phyloP scores from a whole-genome alignment of 768 basidiomycete species.

The Chalciporus chontae region DNA sequence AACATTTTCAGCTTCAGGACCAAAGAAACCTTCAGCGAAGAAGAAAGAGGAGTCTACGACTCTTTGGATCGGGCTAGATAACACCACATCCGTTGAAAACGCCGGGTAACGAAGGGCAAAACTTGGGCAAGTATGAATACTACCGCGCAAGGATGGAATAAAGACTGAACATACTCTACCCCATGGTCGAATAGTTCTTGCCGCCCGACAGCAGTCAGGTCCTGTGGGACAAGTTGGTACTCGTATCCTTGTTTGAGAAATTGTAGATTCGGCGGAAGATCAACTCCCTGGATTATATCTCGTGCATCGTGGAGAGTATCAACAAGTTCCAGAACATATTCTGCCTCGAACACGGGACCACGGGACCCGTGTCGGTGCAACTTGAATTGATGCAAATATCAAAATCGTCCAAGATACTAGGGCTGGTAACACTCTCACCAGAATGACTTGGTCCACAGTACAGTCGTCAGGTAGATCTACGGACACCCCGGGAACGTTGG shows the following conservation, averaged over 20 bases:
- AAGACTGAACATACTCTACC: conserved; percentile 26
- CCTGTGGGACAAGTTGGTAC: conserved; percentile 31
- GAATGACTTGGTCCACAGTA: conserved; percentile 36
- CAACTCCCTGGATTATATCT: conserved; percentile 22
- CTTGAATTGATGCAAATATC: conserved; percentile 17
- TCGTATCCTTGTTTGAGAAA: conserved; percentile 39
- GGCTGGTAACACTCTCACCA: conserved; percentile 23
- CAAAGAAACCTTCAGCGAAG: conserved; percentile 39
- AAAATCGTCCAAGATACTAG: neutral
- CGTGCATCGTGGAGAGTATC: conserved; percentile 27
- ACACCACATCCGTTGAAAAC: conserved; percentile 14
- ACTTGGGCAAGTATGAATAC: conserved; percentile 2
- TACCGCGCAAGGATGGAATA: neutral
- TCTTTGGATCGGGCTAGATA: conserved; percentile 16
- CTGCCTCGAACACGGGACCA: conserved; percentile 32
- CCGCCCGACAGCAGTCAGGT: conserved; percentile 37
- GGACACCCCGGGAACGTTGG: conserved; percentile 26
- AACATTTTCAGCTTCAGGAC: conserved; percentile 26
- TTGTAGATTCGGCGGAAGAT: conserved; percentile 31
- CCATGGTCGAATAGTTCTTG: conserved; percentile 40
- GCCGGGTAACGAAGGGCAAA: conserved; percentile 22
- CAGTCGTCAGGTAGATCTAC: conserved; percentile 35
- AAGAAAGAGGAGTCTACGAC: conserved; percentile 41
- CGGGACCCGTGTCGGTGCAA: conserved; percentile 42
- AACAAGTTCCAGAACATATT: conserved; percentile 32